Percentiles rank a stretch among this genome's conserved stretches.
These are phyloP conservation scores for Tanozyma kutaoensis DNA, from an alignment of 805 yeast genomes.

Conservation along the genomic window DNA sequence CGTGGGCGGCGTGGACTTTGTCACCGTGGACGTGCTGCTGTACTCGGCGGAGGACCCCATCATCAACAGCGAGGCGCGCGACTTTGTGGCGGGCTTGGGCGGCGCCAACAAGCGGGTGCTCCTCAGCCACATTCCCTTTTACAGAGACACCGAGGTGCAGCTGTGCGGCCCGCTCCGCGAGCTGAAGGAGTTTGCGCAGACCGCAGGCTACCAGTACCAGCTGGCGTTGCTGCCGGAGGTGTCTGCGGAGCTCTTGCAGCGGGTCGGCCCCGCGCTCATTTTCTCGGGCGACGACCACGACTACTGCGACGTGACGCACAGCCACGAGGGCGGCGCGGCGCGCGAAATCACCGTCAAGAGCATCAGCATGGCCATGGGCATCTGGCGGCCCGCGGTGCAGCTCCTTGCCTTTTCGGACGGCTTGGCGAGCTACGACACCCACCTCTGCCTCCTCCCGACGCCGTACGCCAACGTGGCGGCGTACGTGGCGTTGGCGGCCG, in stretches of 20 bases:
- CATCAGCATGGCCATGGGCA: constrained; percentile 28
- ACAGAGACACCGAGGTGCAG: constrained; percentile 6
- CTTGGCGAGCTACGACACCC: constrained; percentile 15
- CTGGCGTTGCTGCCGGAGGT: constrained; percentile 8
- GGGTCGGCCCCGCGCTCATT: constrained; percentile 8
- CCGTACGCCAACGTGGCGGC: constrained; percentile 29
- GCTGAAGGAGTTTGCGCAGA: constrained; percentile 4
- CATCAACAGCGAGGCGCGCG: constrained; percentile 4
- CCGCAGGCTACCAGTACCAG: constrained; percentile 13
- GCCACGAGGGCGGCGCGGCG: constrained; percentile 1
- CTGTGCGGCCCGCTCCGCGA: constrained; percentile 13
- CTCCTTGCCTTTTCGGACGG: constrained; percentile 12
- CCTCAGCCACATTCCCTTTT: constrained; percentile 13
- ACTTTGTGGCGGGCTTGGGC: constrained; percentile 5
- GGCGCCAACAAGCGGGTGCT: constrained; percentile 4
- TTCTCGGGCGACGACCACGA: constrained; percentile 17
- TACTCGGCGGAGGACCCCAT: constrained; percentile 5
- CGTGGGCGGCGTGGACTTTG: constrained; percentile 19
- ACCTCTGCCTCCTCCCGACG: constrained; percentile 30
- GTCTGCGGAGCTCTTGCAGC: constrained; percentile 6
- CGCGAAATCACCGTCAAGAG: constrained; percentile 27
- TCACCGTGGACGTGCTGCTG: constrained; percentile 10
- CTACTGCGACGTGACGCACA: constrained; percentile 8
- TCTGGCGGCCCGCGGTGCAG: constrained; percentile 27
- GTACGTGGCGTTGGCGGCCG: constrained; percentile 23